Evolutionary conservation across 768 basidiomycete species (phyloP).

Genomic region (Boletus reticulatus): DNA sequence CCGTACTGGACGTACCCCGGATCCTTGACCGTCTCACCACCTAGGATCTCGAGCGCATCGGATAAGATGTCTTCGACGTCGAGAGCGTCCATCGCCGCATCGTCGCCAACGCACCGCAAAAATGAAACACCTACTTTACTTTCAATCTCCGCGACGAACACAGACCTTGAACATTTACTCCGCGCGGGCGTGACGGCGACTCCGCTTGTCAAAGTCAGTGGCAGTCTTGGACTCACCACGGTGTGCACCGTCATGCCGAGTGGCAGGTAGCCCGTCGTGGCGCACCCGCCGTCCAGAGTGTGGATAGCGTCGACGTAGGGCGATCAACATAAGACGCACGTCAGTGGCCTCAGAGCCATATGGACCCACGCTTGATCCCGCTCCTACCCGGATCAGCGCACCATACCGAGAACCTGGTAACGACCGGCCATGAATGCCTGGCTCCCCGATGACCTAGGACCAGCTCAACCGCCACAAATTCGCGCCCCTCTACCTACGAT

Average conservation of each 20-base stretch:
- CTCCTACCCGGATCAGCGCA: neutral
- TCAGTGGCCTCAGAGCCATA: neutral
- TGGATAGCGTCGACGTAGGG: too few species aligned
- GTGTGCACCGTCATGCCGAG: too few species aligned
- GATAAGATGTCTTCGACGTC: conserved; percentile 49
- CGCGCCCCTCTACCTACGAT: neutral
- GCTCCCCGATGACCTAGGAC: neutral
- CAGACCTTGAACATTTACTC: neutral
- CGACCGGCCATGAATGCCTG: neutral
- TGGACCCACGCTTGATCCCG: conserved; percentile 1
- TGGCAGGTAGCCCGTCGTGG: too few species aligned
- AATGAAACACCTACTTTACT: neutral
- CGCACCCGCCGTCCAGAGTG: too few species aligned
- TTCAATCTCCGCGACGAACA: conserved; percentile 27
- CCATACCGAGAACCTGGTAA: neutral
- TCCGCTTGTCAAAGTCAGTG: neutral
- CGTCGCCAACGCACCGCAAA: neutral
- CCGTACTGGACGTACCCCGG: conserved; percentile 51
- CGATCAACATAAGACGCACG: too few species aligned
- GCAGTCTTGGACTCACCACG: too few species aligned
- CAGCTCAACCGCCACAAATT: neutral
- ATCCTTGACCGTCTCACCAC: conserved; percentile 41
- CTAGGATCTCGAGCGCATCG: conserved; percentile 53
- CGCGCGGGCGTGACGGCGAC: conserved; percentile 10
- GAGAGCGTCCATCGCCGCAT: conserved; percentile 4